Evolutionary conservation across 257 asterid genomes (phyloP), one percentile per base, ranked within the genome.

Genomic region (Nicotiana knightiana): DNA sequence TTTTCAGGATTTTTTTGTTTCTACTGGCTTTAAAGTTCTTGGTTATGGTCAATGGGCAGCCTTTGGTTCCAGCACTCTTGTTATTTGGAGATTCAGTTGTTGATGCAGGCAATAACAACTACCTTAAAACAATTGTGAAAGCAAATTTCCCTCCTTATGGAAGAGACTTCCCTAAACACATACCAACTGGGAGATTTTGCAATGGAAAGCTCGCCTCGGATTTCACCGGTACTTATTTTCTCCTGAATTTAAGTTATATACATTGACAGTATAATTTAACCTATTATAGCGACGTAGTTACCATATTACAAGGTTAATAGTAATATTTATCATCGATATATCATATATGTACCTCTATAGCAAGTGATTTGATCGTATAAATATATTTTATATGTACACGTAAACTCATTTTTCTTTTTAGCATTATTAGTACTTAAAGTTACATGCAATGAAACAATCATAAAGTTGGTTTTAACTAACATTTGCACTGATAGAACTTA

Each of bases 131-230:
- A 13, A 18, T 94, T 67, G 89, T 94, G 73, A 93, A 91, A 83
- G 92, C 98, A 16, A 88, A 94, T 81, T 94, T 94, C 86, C 89
- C 88, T 1, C 98, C 98, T 77, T 94, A 94, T 67, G 98, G 98
- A 48, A 90, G 97, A 86, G 97, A 94, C 70, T 94, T 88, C 51
- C 81, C 86, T 73, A 78, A 87, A 28, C 91, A 90, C 83, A 87
- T 81, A 83, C 88, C 95, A 59, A 93, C 97, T 10, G 98, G 98
- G 26, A 91, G 97, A 86, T 94, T 94, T 63, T 93, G 94, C 39
- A 94, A 94, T 82, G 98, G 98, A 67, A 94, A 90, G 85, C 97
- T 94, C 85, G 97, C 97, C 58, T 87, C 93, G 4, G 98, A 94
- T 83, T 94, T 90, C 81, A 93, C 97, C 2, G 96, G 98, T 93